Evolutionary conservation across 2,329 filamentous ascomycete genomes (phyloP).

Genomic region (Alternaria sp.): DNA sequence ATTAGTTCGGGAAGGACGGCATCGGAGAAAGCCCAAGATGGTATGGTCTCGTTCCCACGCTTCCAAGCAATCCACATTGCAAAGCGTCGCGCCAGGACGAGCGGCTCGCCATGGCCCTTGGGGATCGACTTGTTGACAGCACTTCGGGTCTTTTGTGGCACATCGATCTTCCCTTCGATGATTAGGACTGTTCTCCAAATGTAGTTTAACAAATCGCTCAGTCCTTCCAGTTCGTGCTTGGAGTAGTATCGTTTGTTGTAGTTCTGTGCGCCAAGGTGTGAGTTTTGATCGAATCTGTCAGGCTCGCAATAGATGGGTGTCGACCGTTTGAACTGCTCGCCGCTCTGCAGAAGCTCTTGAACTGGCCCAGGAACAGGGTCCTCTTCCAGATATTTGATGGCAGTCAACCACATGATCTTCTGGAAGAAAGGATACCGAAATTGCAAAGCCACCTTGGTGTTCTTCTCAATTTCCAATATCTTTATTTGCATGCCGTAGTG

Average conservation of each 20-base stretch:
- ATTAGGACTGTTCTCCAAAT: conserved; percentile 70
- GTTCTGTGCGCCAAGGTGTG: conserved; percentile 61
- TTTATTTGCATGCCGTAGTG: conserved; percentile 73
- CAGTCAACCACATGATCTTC: conserved; percentile 73
- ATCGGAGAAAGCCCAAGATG: conserved; percentile 68
- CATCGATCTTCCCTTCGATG: conserved; percentile 67
- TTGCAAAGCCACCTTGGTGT: conserved; percentile 70
- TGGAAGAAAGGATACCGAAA: conserved; percentile 75
- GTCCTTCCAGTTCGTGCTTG: conserved; percentile 67
- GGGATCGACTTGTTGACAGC: conserved; percentile 70
- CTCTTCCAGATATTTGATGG: conserved; percentile 69
- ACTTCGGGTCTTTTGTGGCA: conserved; percentile 66
- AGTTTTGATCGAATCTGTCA: conserved; percentile 61
- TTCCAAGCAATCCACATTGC: conserved; percentile 74
- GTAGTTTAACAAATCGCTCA: conserved; percentile 67
- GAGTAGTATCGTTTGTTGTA: conserved; percentile 70
- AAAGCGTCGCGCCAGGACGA: conserved; percentile 67
- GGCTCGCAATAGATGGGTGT: conserved; percentile 67
- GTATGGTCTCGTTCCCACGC: conserved; percentile 68
- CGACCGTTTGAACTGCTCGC: conserved; percentile 64
- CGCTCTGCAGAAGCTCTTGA: conserved; percentile 63
- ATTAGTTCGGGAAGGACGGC: conserved; percentile 58
- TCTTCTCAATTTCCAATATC: conserved; percentile 71
- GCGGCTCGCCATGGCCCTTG: conserved; percentile 67
- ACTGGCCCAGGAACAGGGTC: conserved; percentile 69